Base-by-base conservation (phyloP, 2,329 filamentous ascomycete genomes). In the Hypoxylon sp. region DNA sequence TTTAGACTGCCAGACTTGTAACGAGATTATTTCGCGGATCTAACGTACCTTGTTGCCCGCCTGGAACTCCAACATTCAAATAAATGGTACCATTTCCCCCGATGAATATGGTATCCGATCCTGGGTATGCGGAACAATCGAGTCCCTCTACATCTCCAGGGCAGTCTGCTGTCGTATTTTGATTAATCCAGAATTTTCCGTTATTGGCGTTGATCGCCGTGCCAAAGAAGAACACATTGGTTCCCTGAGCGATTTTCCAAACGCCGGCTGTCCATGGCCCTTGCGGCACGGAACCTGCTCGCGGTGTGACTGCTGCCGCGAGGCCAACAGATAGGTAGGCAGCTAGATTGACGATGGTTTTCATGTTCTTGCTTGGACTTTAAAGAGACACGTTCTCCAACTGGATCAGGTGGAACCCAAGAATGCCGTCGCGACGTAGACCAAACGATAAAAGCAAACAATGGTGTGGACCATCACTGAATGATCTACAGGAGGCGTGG, bases 171-270 rank as follows among this genome's bases (percentile, higher is more conserved):
- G 36, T 65, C 3, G 70, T 51, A 14, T 52, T 5, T 23, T 34
- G 67, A 32, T 72, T 73, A 36, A 73, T 49, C 61, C 63, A 72
- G 57, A 73, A 72, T 53, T 71, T 73, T 25, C 62, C 60, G 10
- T 61, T 62, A 23, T 63, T 68, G 23, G 72, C 72, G 19, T 70
- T 71, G 11, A 73, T 72, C 23, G 60, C 7, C n/a, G 7, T 36
- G 25, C 70, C 68, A 25, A 23, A 66, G 69, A 45, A 57, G 34
- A 58, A 63, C 14, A 58, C 13, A 28, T 66, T 65, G 9, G 25
- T 41, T 11, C 10, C 58, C 28, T 59, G 25, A n/a, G 55, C 49
- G 17, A 62, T 48, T 21, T 34, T 69, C 70, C 64, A 73, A 5
- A 67, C 64, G 11, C 68, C 63, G 28, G 65, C 56, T 10, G 41